Base-by-base conservation (phyloP, 139 green algal species). In the Chlorella vulgaris region DNA sequence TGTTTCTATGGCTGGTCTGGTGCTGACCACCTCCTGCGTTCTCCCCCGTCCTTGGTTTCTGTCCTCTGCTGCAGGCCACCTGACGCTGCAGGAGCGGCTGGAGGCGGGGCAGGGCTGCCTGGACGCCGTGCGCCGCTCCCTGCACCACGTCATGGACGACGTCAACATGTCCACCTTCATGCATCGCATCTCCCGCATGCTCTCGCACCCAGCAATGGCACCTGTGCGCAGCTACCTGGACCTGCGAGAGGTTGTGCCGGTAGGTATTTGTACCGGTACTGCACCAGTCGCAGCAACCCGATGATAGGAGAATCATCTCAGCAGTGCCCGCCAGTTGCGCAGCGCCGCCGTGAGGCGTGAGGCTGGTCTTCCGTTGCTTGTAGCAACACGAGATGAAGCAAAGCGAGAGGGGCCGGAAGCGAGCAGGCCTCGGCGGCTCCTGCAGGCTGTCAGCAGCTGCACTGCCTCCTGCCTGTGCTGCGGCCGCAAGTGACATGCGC, bases 131-230 rank as follows among this genome's bases (percentile, higher is more conserved):
- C 33, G 18, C 1, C 35, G 31, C 26, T 15, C 39, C 22, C 53
- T 78, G 62, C 74, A 55, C 13, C 28, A 51, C 0, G 38, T 40
- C 0, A 21, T 75, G n/a, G 51, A 60, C 38, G 42, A 68, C 21
- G 43, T 85, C 19, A 85, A 85, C 51, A 51, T 85, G n/a, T 70
- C 81, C 1, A 79, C 81, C 6, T 75, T 81, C 36, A 61, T 85
- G 53, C 69, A 81, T 63, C 43, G 73, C 35, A 53, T 79, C 0
- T 50, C 73, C 7, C 50, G 51, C 4, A 36, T 79, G 51, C 26
- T 55, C 24, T 13, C 5, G 4, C 73, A 68, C 73, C 24, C 35
- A 6, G 73, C 33, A 26, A 68, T 79, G 51, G 22, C 39, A 10
- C 2, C 50, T 33, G 35, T 68, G 35, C 35, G 38, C 24, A 10